phyloP scores from a whole-genome alignment of 345 rosid genomes.

The Melaleuca alternifolia region DNA sequence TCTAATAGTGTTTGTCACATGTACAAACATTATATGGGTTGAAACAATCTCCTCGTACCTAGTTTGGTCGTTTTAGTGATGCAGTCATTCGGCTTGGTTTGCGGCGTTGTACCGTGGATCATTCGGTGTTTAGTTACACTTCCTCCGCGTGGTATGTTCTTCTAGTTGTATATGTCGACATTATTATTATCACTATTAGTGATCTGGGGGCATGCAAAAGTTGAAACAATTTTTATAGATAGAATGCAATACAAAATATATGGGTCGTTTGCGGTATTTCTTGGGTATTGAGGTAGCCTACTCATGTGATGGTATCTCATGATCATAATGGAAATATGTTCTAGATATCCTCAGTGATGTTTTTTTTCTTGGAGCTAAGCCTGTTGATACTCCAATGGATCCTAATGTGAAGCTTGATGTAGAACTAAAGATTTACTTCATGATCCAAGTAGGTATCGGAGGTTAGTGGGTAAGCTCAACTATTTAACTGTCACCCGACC shows the following conservation, averaged over 20 bases:
- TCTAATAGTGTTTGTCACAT: neutral
- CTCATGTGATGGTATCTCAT: neutral
- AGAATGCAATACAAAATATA: neutral
- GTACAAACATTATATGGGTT: neutral
- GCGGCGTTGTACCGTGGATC: neutral
- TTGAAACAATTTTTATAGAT: neutral
- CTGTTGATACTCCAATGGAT: neutral
- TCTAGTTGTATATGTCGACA: neutral
- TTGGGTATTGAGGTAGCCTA: neutral
- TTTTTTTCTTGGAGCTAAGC: neutral
- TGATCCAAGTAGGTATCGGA: neutral
- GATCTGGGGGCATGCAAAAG: too few relatives aligned
- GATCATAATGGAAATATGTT: neutral
- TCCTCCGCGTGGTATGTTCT: neutral
- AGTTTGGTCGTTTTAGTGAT: neutral
- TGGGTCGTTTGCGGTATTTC: neutral
- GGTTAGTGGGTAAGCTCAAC: neutral
- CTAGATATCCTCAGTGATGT: neutral
- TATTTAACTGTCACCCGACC: neutral
- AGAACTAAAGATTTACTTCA: neutral
- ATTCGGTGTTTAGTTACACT: neutral
- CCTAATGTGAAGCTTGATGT: neutral
- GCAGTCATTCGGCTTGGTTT: neutral
- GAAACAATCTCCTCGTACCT: neutral
- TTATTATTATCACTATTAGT: too few relatives aligned